Percentiles rank a stretch among this genome's conserved stretches.
These are phyloP conservation scores for Suillus ampliporus DNA, from an alignment of 768 basidiomycete species.

Conservation along the genomic window DNA sequence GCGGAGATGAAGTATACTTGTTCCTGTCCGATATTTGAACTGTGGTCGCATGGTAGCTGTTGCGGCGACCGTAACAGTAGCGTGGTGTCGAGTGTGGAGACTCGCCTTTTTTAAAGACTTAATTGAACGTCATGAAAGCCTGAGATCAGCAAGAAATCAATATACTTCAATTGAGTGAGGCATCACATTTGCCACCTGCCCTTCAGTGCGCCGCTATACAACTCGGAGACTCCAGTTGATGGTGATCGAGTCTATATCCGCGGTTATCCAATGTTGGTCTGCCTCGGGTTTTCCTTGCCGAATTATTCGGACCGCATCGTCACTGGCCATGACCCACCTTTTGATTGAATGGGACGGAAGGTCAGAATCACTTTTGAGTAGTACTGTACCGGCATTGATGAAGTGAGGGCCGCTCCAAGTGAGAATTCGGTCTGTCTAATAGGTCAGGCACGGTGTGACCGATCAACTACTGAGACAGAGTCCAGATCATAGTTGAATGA, in stretches of 20 bases:
- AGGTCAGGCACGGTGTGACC: too few relatives aligned
- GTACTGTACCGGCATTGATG: background rate
- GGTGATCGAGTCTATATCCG: background rate
- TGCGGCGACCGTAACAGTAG: too few relatives aligned
- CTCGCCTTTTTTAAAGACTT: background rate
- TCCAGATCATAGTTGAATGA: too few relatives aligned
- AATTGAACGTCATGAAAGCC: background rate
- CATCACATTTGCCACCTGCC: background rate
- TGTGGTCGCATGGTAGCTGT: background rate
- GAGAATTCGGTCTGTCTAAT: too few relatives aligned
- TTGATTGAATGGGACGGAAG: background rate
- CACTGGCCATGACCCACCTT: too few relatives aligned
- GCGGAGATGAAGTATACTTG: background rate
- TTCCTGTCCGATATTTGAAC: background rate
- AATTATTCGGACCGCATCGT: too few relatives aligned
- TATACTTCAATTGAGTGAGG: background rate
- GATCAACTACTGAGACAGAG: too few relatives aligned
- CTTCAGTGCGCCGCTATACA: background rate
- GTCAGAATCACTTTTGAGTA: too few relatives aligned
- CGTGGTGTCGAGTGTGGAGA: background rate
- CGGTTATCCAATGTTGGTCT: background rate
- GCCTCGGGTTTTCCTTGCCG: too few relatives aligned
- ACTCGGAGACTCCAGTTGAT: background rate
- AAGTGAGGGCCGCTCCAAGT: background rate
- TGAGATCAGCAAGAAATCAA: background rate